Evolutionary conservation across 2,329 filamentous ascomycete genomes (phyloP).

Genomic region (Diaporthe citriasiana): DNA sequence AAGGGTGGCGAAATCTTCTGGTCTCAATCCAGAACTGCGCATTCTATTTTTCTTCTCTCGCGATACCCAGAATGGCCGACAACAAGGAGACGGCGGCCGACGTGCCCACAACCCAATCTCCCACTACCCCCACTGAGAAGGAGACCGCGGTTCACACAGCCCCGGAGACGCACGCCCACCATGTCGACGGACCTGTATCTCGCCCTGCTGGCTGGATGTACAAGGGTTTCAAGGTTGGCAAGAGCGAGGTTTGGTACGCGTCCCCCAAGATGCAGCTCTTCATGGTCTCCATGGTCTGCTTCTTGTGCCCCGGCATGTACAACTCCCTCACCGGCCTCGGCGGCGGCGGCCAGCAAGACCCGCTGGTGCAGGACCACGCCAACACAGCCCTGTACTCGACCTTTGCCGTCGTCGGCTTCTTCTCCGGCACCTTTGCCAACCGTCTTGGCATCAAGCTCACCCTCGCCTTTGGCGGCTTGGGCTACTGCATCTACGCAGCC

Average conservation of each 20-base stretch:
- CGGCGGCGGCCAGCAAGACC: conserved; percentile 69
- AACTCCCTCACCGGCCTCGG: conserved; percentile 74
- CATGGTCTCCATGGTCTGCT: conserved; percentile 79
- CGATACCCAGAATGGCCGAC: conserved; percentile 34
- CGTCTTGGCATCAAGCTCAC: conserved; percentile 78
- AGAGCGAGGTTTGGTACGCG: conserved; percentile 74
- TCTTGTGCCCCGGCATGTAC: conserved; percentile 77
- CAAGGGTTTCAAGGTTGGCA: conserved; percentile 68
- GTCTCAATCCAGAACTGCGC: not conserved
- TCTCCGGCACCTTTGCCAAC: conserved; percentile 85
- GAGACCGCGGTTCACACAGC: not conserved
- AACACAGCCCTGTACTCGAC: conserved; percentile 63
- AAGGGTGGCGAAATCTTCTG: not conserved
- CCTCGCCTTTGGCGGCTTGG: conserved; percentile 79
- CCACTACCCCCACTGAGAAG: conserved; percentile 5
- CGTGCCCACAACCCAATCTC: not conserved
- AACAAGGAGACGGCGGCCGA: conserved; percentile 35
- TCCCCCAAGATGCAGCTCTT: conserved; percentile 80
- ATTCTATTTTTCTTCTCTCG: not conserved
- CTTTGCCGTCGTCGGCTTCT: conserved; percentile 73
- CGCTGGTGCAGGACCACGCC: conserved; percentile 71
- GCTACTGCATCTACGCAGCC: conserved; percentile 82
- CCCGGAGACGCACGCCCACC: not conserved
- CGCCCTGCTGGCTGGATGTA: conserved; percentile 77
- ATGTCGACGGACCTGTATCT: conserved; percentile 31